These are phyloP conservation scores for Eurotiales sp. DNA, from an alignment of 2,329 filamentous ascomycete genomes.

Conservation along the genomic window DNA sequence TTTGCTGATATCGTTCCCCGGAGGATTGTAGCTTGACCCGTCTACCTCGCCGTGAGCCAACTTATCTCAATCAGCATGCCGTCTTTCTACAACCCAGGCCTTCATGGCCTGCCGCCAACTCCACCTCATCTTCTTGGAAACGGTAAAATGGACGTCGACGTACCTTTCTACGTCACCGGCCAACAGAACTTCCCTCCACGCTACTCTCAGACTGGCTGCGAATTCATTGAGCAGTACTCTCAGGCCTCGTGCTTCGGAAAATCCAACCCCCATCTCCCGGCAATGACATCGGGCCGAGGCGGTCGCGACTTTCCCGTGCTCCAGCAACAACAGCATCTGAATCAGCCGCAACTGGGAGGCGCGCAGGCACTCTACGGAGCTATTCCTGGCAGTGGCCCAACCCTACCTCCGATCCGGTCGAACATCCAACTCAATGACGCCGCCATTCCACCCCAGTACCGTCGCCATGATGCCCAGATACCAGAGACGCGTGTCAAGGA, in stretches of 20 bases:
- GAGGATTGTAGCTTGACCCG: slow-evolving; percentile 22
- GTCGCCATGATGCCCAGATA: slow-evolving; percentile 36
- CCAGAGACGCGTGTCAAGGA: slow-evolving; percentile 49
- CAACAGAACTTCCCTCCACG: slow-evolving; percentile 39
- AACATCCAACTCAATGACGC: slow-evolving; percentile 40
- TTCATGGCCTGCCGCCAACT: slow-evolving; percentile 40
- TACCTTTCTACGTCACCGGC: slow-evolving; percentile 36
- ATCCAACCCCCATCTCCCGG: slow-evolving; percentile 29
- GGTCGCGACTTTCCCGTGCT: slow-evolving; percentile 31
- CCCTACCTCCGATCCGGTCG: slow-evolving; percentile 40
- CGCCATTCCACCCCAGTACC: slow-evolving; percentile 40
- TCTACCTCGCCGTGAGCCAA: slow-evolving; percentile 37
- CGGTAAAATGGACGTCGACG: slow-evolving; percentile 36
- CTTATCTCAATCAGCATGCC: slow-evolving; percentile 31
- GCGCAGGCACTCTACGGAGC: slow-evolving; percentile 34
- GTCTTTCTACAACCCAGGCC: slow-evolving; percentile 39
- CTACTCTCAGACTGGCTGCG: slow-evolving; percentile 41
- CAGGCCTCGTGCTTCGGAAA: slow-evolving; percentile 40
- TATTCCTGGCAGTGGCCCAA: slow-evolving; percentile 27
- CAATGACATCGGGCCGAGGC: slow-evolving; percentile 27
- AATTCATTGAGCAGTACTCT: slow-evolving; percentile 46
- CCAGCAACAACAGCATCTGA: slow-evolving; percentile 22
- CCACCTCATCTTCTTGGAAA: slow-evolving; percentile 38
- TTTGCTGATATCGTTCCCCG: slow-evolving; percentile 21
- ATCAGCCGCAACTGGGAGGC: slow-evolving; percentile 19